These are phyloP conservation scores for Cryomyces minteri DNA, from an alignment of 495 filamentous ascomycete genomes.

Conservation along the genomic window DNA sequence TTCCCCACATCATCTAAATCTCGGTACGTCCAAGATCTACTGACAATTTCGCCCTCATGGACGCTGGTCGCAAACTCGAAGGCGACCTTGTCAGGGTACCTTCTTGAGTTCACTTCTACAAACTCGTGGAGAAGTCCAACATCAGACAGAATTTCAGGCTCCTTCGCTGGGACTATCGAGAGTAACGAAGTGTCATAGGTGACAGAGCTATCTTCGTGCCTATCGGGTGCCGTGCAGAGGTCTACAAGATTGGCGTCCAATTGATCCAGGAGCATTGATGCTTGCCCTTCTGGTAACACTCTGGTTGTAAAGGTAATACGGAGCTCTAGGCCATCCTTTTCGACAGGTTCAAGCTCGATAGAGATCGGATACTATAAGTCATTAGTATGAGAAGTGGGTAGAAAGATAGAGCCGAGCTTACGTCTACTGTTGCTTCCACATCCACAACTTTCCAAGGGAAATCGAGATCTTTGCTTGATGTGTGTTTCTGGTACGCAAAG, in stretches of 20 bases:
- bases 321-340: constrained; percentile 27
- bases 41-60: constrained; percentile 13
- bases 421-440: constrained; percentile 36
- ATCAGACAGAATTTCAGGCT: constrained; percentile 24
- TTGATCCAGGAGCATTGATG: constrained; percentile 37
- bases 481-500: constrained; percentile 56
- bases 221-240: constrained; percentile 22
- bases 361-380: constrained; percentile 41
- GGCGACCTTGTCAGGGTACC: constrained; percentile 29
- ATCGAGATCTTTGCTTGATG: not conserved
- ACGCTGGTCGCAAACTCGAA: constrained; percentile 39
- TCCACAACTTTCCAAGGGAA: constrained; percentile 28
- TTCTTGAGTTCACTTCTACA: constrained; percentile 28
- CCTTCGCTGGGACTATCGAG: constrained; percentile 34
- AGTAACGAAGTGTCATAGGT: constrained; percentile 20
- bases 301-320: constrained; percentile 42
- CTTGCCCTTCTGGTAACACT: constrained; percentile 44
- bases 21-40: constrained; percentile 38
- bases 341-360: constrained; percentile 44
- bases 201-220: constrained; percentile 6
- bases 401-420: constrained; percentile 15
- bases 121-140: constrained; percentile 40
- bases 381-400: constrained; percentile 7
- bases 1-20: constrained; percentile 43
- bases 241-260: constrained; percentile 34